Evolutionary conservation across 2,329 filamentous ascomycete species (phyloP).

Genomic region (Fusarium torreyae): DNA sequence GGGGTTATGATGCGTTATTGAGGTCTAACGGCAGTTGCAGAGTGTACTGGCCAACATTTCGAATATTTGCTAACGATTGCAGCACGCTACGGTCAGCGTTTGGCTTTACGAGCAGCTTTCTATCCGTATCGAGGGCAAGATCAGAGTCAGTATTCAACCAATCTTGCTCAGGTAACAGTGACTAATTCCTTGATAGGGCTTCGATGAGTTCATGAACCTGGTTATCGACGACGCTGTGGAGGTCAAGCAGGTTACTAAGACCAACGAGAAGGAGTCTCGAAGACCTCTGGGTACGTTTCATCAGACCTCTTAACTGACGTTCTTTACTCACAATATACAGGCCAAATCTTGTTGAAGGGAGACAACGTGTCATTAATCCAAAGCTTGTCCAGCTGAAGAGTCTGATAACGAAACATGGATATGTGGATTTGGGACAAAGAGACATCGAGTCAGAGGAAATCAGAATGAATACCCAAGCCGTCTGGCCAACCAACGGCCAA

Average conservation of each 20-base stretch:
- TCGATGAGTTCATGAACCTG: constrained; percentile 99
- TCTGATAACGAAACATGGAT: constrained; percentile 9
- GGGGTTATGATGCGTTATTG: constrained; percentile 5
- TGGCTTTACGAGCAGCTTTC: constrained; percentile 98
- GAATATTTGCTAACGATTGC: constrained; percentile 48
- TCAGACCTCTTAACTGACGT: not conserved
- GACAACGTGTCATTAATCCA: constrained; percentile 91
- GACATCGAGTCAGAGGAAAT: constrained; percentile 21
- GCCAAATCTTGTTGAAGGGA: constrained; percentile 88
- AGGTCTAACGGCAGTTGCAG: not conserved
- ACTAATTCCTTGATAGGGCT: constrained; percentile 74
- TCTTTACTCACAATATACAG: constrained; percentile 59
- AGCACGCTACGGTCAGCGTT: constrained; percentile 88
- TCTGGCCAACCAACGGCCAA: constrained; percentile 28
- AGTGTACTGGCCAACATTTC: not conserved
- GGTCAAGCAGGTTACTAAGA: constrained; percentile 87
- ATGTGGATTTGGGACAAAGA: constrained; percentile 17
- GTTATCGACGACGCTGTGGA: constrained; percentile 96
- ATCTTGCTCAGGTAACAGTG: not conserved
- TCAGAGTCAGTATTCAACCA: constrained; percentile 76
- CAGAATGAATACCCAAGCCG: constrained; percentile 40
- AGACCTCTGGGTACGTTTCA: constrained; percentile 78
- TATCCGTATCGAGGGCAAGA: constrained; percentile 96
- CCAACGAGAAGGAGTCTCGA: constrained; percentile 80
- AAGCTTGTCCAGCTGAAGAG: constrained; percentile 56